Evolutionary conservation across 257 asterid genomes (phyloP).

Genomic region (Jaltomata sinuosa): DNA sequence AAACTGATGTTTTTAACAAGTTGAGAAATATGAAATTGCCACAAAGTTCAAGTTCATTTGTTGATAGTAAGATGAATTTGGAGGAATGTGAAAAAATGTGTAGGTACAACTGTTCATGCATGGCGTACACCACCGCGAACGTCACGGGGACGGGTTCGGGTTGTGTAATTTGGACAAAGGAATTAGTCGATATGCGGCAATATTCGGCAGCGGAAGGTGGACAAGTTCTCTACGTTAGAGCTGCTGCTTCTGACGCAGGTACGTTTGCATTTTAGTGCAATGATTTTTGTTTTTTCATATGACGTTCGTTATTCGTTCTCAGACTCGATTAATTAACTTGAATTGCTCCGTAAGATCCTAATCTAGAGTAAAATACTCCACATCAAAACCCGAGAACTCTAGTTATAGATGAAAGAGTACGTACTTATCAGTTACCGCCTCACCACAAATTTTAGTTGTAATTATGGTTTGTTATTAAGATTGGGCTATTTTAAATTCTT

Average conservation of each 20-base stretch:
- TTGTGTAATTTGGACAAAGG: conserved; percentile 50
- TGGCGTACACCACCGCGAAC: conserved; percentile 17
- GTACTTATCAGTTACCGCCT: neutral
- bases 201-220: conserved; percentile 62
- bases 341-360: neutral
- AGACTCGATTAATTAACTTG: neutral
- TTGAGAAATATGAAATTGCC: conserved; percentile 53
- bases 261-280: neutral
- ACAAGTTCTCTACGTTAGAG: conserved; percentile 44
- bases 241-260: conserved; percentile 47
- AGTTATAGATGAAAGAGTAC: neutral
- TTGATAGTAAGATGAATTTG: conserved; percentile 23
- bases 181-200: conserved; percentile 59
- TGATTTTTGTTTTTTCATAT: neutral
- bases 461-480: neutral
- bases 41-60: conserved; percentile 32
- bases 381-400: neutral
- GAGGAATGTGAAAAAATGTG: conserved; percentile 19
- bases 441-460: too few species aligned
- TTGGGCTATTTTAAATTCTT: neutral
- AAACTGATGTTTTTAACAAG: conserved; percentile 29
- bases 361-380: neutral
- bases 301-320: neutral
- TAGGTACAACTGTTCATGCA: conserved; percentile 24
- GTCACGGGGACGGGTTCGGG: conserved; percentile 37